Percentiles rank a stretch among this genome's conserved stretches.
phyloP scores from a whole-genome alignment of 352 stramenopile species.

The Phytophthora ramorum region DNA sequence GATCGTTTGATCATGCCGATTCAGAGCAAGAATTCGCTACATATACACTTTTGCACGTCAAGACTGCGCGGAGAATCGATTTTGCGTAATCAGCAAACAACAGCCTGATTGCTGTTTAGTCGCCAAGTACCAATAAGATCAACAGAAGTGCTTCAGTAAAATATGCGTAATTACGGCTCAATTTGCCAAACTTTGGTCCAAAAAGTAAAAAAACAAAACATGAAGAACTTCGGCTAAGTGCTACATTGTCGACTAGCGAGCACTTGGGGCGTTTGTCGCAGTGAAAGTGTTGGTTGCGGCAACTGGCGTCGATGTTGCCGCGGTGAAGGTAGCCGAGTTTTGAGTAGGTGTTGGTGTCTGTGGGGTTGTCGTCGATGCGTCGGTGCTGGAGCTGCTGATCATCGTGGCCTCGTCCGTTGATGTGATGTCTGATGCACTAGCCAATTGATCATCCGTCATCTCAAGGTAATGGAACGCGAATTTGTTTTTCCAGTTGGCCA shows the following conservation, averaged over 20 bases:
- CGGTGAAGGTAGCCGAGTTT: not conserved
- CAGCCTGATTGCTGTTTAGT: too few species aligned
- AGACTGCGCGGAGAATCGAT: too few species aligned
- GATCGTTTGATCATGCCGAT: too few species aligned
- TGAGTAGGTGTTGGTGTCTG: not conserved
- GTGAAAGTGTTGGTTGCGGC: not conserved
- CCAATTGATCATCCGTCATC: slow-evolving; percentile 33
- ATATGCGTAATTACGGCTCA: slow-evolving; percentile 1
- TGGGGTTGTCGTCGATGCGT: slow-evolving; percentile 5
- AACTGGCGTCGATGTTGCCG: not conserved
- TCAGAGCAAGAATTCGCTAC: too few species aligned
- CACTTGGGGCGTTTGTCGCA: not conserved
- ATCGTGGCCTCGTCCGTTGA: slow-evolving; percentile 20
- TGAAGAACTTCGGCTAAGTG: not conserved
- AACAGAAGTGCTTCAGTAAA: not conserved
- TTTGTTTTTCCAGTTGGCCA: slow-evolving; percentile 23
- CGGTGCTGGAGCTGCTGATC: slow-evolving; percentile 8
- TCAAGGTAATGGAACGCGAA: slow-evolving; percentile 35
- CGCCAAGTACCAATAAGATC: too few species aligned
- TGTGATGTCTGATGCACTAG: slow-evolving; percentile 31
- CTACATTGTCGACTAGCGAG: not conserved
- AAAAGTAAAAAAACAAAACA: slow-evolving; percentile 6
- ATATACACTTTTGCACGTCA: too few species aligned
- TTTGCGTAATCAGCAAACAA: too few species aligned
- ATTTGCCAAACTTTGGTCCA: not conserved